A percentile compares a stretch with the other conserved stretches of the same genome.
These are phyloP conservation scores for Russula emetica DNA, from an alignment of 768 basidiomycete genomes.

Conservation along the genomic window DNA sequence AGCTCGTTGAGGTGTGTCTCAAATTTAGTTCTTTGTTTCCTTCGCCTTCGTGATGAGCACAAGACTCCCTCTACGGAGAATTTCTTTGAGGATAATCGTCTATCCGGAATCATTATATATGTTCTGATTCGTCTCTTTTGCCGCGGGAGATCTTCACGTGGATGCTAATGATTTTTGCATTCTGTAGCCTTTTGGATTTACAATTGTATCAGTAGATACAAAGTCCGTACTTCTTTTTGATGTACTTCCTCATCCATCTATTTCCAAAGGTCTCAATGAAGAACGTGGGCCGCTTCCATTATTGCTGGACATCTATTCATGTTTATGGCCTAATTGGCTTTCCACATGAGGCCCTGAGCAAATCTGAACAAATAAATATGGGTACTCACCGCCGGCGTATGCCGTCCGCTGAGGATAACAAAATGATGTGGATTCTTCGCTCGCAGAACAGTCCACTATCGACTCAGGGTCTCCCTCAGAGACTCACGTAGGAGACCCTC, in stretches of 20 bases:
- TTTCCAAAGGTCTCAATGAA: not conserved
- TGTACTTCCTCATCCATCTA: not conserved
- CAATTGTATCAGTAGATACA: slow-evolving; percentile 23
- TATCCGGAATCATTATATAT: slow-evolving; percentile 90
- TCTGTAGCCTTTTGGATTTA: slow-evolving; percentile 7
- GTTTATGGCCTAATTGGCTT: too few species aligned
- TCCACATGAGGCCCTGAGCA: too few species aligned
- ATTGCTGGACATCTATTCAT: too few species aligned
- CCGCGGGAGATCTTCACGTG: not conserved
- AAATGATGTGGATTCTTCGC: too few species aligned
- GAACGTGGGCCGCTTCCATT: not conserved
- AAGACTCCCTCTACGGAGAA: slow-evolving; percentile 92
- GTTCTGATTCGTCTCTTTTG: slow-evolving; percentile 50
- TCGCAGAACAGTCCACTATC: too few species aligned
- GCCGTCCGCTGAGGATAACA: too few species aligned
- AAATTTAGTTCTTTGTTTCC: slow-evolving; percentile 17
- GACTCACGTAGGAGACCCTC: too few species aligned
- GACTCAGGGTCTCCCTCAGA: too few species aligned
- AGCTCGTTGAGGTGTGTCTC: slow-evolving; percentile 61
- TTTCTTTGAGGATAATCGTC: slow-evolving; percentile 67
- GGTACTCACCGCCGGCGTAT: too few species aligned
- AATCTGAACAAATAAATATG: too few species aligned
- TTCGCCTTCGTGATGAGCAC: slow-evolving; percentile 62
- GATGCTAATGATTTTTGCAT: slow-evolving; percentile 2
- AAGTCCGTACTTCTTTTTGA: slow-evolving; percentile 3